Conservation (phyloP, 345 rosid species). For the Microcos paniculata region DNA sequence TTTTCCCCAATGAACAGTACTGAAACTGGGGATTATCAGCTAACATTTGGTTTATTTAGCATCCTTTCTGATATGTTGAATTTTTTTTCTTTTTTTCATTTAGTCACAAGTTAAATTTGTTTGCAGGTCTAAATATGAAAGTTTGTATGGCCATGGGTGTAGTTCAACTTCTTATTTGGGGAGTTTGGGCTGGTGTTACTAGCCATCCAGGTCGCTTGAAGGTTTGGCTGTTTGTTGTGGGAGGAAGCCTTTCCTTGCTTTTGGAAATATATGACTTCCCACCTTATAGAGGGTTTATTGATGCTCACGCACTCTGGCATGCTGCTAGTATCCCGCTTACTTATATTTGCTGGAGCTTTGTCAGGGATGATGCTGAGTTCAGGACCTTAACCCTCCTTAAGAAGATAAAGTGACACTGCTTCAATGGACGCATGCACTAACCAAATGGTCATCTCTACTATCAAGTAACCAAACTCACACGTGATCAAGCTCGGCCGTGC, state of each 20-base stretch:
- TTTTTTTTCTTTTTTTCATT: not conserved
- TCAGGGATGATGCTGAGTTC: slow-evolving; percentile 74
- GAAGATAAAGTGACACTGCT: slow-evolving; percentile 50
- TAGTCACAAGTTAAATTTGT: not conserved
- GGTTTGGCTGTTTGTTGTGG: slow-evolving; percentile 61
- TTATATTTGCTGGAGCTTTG: slow-evolving; percentile 88
- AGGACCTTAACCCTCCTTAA: slow-evolving; percentile 57
- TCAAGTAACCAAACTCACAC: not conserved
- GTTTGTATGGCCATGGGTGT: slow-evolving; percentile 63
- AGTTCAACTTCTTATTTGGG: slow-evolving; percentile 76
- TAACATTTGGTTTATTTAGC: not conserved
- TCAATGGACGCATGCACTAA: slow-evolving; percentile 17
- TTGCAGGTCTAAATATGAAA: slow-evolving; percentile 76
- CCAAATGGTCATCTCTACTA: not conserved
- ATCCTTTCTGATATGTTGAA: not conserved
- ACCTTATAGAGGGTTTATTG: slow-evolving; percentile 66
- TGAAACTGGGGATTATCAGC: not conserved
- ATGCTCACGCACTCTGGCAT: slow-evolving; percentile 81
- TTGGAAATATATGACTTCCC: slow-evolving; percentile 71
- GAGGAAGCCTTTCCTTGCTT: slow-evolving; percentile 50
- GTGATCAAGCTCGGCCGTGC: not conserved
- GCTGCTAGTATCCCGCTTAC: slow-evolving; percentile 66
- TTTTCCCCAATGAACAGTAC: not conserved
- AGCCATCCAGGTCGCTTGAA: slow-evolving; percentile 78
- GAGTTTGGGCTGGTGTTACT: slow-evolving; percentile 65